Percentiles rank a stretch among this genome's conserved stretches.
These are phyloP conservation scores for Mercurialis annua DNA, from an alignment of 345 rosid species.

Conservation along the genomic window DNA sequence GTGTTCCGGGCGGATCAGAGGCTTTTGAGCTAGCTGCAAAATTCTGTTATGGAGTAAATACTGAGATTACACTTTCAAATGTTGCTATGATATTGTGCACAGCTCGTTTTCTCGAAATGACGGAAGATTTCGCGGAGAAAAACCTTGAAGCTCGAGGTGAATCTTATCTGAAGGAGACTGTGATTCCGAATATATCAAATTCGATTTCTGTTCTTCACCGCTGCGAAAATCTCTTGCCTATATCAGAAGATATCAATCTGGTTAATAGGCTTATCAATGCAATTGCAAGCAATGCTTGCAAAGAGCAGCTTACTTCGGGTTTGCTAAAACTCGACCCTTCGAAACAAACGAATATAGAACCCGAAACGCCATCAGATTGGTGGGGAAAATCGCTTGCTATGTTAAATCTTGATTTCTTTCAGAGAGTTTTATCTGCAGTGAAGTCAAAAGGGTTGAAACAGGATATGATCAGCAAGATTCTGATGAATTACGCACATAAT, in stretches of 20 bases:
- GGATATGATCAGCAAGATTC: slow-evolving; percentile 88
- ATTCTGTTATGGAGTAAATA: slow-evolving; percentile 81
- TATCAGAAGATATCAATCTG: slow-evolving; percentile 74
- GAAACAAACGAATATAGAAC: slow-evolving; percentile 45
- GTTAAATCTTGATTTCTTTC: slow-evolving; percentile 77
- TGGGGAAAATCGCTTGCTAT: slow-evolving; percentile 84
- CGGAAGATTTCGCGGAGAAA: slow-evolving; percentile 78
- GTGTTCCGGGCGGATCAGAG: slow-evolving; percentile 79
- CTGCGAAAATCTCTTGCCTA: slow-evolving; percentile 70
- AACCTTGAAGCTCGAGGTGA: slow-evolving; percentile 67
- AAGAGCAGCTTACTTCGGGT: slow-evolving; percentile 96
- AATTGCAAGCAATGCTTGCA: slow-evolving; percentile 83
- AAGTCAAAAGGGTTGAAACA: slow-evolving; percentile 91
- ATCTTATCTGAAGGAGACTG: slow-evolving; percentile 54
- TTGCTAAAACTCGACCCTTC: slow-evolving; percentile 72
- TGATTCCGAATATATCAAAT: slow-evolving; percentile 63
- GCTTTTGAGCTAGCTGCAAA: slow-evolving; percentile 96
- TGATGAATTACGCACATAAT: slow-evolving; percentile 74
- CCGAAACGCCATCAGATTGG: slow-evolving; percentile 81
- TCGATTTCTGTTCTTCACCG: slow-evolving; percentile 68
- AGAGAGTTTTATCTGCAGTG: slow-evolving; percentile 70
- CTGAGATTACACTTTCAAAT: slow-evolving; percentile 63
- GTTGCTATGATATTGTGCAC: slow-evolving; percentile 67
- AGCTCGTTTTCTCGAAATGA: slow-evolving; percentile 86
- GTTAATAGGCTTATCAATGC: slow-evolving; percentile 61